Conservation (phyloP, 768 basidiomycete genomes). For the Brasilioporus rufonigricans region DNA sequence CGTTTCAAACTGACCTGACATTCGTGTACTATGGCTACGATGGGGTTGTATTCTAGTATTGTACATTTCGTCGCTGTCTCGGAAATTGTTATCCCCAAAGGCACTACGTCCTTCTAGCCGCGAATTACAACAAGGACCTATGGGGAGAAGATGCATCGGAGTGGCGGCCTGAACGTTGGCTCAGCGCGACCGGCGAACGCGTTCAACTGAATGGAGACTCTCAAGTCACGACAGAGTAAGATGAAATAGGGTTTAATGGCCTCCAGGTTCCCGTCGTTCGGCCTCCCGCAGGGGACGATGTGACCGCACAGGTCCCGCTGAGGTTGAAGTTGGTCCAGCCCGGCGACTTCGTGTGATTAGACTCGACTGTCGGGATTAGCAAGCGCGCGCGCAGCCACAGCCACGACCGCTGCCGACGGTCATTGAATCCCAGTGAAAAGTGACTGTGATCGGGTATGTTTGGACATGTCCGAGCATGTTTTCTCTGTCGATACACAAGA, state of each 20-base stretch:
- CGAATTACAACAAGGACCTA: slow-evolving; percentile 46
- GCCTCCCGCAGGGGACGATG: slow-evolving; percentile 34
- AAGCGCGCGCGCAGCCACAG: too few relatives aligned
- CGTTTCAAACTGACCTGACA: too few relatives aligned
- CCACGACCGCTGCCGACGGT: too few relatives aligned
- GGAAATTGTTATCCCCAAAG: slow-evolving; percentile 42
- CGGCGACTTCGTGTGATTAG: slow-evolving; percentile 27
- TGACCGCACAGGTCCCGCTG: slow-evolving; percentile 34
- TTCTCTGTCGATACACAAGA: too few relatives aligned
- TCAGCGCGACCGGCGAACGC: slow-evolving; percentile 24
- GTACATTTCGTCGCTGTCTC: too few relatives aligned
- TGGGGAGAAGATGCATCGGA: slow-evolving; percentile 50
- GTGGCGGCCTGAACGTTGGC: slow-evolving; percentile 57
- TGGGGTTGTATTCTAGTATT: too few relatives aligned
- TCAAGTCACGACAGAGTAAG: not conserved
- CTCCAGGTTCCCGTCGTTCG: slow-evolving; percentile 38
- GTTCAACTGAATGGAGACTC: slow-evolving; percentile 6
- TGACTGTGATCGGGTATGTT: too few relatives aligned
- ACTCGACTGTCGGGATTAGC: not conserved
- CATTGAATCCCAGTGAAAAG: too few relatives aligned
- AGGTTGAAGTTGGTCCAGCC: slow-evolving; percentile 26
- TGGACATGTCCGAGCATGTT: too few relatives aligned
- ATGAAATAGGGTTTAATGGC: slow-evolving; percentile 15
- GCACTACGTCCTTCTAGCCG: slow-evolving; percentile 44
- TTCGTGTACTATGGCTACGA: too few relatives aligned